These are phyloP conservation scores for Cylindrotheca closterium DNA, from an alignment of 108 stramenopile species.

Conservation along the genomic window DNA sequence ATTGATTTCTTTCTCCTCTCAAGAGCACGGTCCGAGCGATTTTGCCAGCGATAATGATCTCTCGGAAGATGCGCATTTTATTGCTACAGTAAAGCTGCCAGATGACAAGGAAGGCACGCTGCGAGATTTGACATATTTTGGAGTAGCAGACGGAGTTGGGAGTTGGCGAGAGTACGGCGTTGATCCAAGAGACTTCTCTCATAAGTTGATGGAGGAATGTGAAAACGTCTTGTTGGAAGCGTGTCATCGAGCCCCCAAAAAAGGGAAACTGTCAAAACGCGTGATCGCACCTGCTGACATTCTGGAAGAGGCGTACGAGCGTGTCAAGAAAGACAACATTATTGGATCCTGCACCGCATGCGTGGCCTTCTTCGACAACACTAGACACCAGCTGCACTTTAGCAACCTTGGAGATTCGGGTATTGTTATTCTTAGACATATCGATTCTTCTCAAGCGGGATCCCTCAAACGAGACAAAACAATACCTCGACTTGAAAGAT, in stretches of 20 bases:
- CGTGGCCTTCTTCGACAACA: constrained; percentile 86
- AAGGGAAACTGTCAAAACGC: constrained; percentile 49
- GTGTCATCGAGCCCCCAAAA: constrained; percentile 12
- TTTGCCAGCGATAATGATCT: constrained; percentile 61
- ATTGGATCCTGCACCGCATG: constrained; percentile 91
- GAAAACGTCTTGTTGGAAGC: constrained; percentile 64
- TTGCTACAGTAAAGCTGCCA: constrained; percentile 47
- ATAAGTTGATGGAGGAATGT: constrained; percentile 83
- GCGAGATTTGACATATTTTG: constrained; percentile 79
- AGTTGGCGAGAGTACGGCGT: constrained; percentile 94
- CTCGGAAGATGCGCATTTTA: constrained; percentile 90
- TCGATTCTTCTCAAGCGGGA: constrained; percentile 91
- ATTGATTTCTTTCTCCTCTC: neutral
- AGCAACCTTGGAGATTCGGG: constrained; percentile 95
- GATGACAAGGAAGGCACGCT: constrained; percentile 61
- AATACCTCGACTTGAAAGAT: constrained; percentile 70
- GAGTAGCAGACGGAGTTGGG: constrained; percentile 97
- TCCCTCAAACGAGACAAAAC: constrained; percentile 74
- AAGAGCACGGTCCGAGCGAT: constrained; percentile 69
- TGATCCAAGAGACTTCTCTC: constrained; percentile 89
- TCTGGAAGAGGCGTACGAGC: constrained; percentile 67
- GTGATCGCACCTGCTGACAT: constrained; percentile 67
- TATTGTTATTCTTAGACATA: constrained; percentile 92
- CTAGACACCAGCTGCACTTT: constrained; percentile 91
- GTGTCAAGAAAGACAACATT: constrained; percentile 76